Evolutionary conservation across 2,329 filamentous ascomycete genomes (phyloP), one percentile per base, ranked within the genome.

Genomic region (Fusarium xyrophilum): DNA sequence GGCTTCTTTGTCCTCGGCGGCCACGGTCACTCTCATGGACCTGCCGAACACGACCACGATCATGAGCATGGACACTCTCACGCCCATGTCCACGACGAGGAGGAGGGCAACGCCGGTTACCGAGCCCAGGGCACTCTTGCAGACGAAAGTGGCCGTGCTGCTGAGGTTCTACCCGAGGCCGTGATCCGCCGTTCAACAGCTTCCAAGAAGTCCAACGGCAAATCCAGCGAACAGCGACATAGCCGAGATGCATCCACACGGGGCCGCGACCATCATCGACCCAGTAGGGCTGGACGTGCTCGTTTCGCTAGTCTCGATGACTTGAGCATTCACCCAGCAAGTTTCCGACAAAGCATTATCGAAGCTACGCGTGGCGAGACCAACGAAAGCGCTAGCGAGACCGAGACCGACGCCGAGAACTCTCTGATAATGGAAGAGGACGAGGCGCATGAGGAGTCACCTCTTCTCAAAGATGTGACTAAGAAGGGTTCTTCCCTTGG

Each of bases 1-100:
- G 96, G 96, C 4, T 90, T 99, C 67, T 86, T 95, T 59, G 88
- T 99, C 33, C 93, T 99, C 74, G 96, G 97, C 71, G 95, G 97
- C 59, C 95, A 98, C 77, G 92, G 93, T 6, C 95, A 98, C 77
- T 88, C 88, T 17, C 93, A 96, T 76, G 91, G 89, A 7, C 82
- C 81, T 50, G 85, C 81, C 65, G 87, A 85, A 23, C 79, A 84
- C 56, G 81, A 80, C 6, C 82, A 85, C 60, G 77, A 71, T 3
- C 80, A 86, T 33, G 73, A 70, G 35, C 75, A 78, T 54, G 75
- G 73, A 35, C 77, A 83, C 63, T 64, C 75, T 12, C 78, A 80
- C 58, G 65, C 56, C 12, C 77, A 81, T 43, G 63, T 38, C 14
- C 75, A 78, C 65, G 80, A 82, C 38, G 83, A 83, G 12, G 86